These are phyloP conservation scores for Colletotrichum sp. DNA, from an alignment of 2,329 filamentous ascomycete species.

Conservation along the genomic window DNA sequence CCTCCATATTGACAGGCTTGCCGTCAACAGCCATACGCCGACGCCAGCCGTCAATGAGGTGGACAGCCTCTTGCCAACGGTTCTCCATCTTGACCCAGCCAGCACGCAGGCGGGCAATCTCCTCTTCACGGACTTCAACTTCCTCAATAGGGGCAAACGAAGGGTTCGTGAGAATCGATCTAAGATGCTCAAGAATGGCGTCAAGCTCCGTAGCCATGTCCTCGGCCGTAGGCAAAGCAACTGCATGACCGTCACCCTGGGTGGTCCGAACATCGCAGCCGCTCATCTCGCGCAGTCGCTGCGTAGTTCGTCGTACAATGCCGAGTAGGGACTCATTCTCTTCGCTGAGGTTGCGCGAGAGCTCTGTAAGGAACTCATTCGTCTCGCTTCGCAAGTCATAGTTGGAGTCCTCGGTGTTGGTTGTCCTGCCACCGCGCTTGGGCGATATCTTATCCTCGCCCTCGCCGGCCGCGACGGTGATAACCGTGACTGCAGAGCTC, in stretches of 20 bases:
- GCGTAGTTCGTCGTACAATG: conserved; percentile 73
- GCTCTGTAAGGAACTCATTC: conserved; percentile 85
- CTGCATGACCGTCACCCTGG: conserved; percentile 30
- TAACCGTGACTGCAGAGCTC: conserved; percentile 59
- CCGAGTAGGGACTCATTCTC: conserved; percentile 86
- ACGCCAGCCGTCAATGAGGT: conserved; percentile 92
- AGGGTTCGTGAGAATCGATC: conserved; percentile 87
- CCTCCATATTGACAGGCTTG: conserved; percentile 71
- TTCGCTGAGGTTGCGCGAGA: conserved; percentile 83
- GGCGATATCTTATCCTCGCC: conserved; percentile 50
- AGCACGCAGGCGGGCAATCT: conserved; percentile 81
- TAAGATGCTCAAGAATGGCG: conserved; percentile 78
- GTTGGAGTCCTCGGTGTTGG: conserved; percentile 50
- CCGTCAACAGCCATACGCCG: conserved; percentile 77
- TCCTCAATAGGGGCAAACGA: conserved; percentile 97
- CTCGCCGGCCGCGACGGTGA: conserved; percentile 61
- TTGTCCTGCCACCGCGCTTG: conserved; percentile 22
- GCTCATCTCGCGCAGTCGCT: conserved; percentile 73
- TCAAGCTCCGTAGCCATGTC: conserved; percentile 80
- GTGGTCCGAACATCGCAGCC: conserved; percentile 47
- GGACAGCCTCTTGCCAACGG: conserved; percentile 87
- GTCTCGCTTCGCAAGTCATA: conserved; percentile 85
- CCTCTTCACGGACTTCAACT: conserved; percentile 88
- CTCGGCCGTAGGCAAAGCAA: conserved; percentile 47
- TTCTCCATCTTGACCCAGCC: conserved; percentile 95